Evolutionary conservation across 1,139 yeast species (phyloP).

Genomic region (Suhomyces choctaworum): DNA sequence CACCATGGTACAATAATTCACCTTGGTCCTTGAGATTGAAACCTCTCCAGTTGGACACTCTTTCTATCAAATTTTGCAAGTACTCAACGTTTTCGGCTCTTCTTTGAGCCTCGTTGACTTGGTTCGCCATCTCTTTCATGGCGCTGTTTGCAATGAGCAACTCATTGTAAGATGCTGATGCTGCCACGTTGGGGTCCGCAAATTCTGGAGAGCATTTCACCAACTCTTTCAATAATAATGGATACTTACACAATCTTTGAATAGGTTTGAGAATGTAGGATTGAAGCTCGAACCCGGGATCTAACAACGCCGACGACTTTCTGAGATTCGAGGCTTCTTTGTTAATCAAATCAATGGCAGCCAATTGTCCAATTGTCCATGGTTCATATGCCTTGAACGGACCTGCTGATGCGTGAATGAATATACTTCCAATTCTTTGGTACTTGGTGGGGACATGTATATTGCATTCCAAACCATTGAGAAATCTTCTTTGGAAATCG

Average conservation of each 20-base stretch:
- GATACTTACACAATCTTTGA: conserved; percentile 92
- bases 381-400: conserved; percentile 91
- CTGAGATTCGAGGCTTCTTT: conserved; percentile 59
- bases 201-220: conserved; percentile 54
- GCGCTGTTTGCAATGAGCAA: conserved; percentile 68
- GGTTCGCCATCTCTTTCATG: conserved; percentile 66
- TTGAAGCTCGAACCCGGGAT: conserved; percentile 86
- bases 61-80: conserved; percentile 63
- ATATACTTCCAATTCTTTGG: conserved; percentile 87
- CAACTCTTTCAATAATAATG: conserved; percentile 74
- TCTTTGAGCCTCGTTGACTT: conserved; percentile 92
- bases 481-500: conserved; percentile 88
- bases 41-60: conserved; percentile 94
- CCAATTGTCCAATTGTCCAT: conserved; percentile 81
- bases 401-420: conserved; percentile 71
- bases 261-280: conserved; percentile 90
- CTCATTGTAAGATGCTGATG: conserved; percentile 65
- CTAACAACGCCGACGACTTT: conserved; percentile 63
- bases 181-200: conserved; percentile 32
- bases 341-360: conserved; percentile 79
- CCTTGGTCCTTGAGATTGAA: conserved; percentile 82
- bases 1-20: conserved; percentile 74
- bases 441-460: conserved; percentile 70
- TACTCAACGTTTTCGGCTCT: conserved; percentile 82
- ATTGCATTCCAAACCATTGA: conserved; percentile 88